Base-by-base conservation (phyloP, 2,329 filamentous ascomycete species). In the Magnaporthales sp. region DNA sequence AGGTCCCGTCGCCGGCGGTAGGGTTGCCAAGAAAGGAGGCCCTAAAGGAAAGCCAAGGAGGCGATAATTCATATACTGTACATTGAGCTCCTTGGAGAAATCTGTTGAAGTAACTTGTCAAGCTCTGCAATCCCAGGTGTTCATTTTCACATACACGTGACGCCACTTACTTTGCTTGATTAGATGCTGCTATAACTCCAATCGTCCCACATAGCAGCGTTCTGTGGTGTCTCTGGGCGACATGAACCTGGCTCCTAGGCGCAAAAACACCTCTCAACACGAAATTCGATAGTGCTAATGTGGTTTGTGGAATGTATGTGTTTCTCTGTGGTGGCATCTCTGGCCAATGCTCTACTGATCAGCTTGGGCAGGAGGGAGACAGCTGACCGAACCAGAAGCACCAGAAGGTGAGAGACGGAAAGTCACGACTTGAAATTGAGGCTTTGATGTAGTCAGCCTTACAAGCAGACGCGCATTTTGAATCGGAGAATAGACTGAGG, bases 21-120 rank as follows among this genome's bases (percentile, higher is more conserved):
- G 70, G 65, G 68, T 66, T 31, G 51, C 65, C 64, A 70, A 70
- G 63, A 69, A 69, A 61, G 65, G 63, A 46, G 19, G 26, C 38
- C 54, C 29, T 31, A 64, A 54, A 61, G 64, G 63, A 9, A 66
- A 66, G 63, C 51, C 64, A 46, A 67, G 30, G 54, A 64, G 63
- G 32, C 22, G 56, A 27, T 60, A 27, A 27, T 60, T 7, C 22
- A 60, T 9, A 27, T 32, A 32, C n/a, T 19, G 29, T 62, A 32
- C 11, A n/a, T 24, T 32, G 27, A 31, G 61, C 61, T 62, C 7
- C 4, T 19, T 38, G 7, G 30, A 62, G 31, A 56, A 1, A 26
- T 4, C 10, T 26, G 3, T 24, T 58, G n/a, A 13, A 26, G 3
- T 13, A 13, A 58, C 4, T 58, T 26, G 22, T 24, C 54, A 24